phyloP scores from a whole-genome alignment of 2,329 filamentous ascomycete genomes.

The Penicillium brevicompactum region DNA sequence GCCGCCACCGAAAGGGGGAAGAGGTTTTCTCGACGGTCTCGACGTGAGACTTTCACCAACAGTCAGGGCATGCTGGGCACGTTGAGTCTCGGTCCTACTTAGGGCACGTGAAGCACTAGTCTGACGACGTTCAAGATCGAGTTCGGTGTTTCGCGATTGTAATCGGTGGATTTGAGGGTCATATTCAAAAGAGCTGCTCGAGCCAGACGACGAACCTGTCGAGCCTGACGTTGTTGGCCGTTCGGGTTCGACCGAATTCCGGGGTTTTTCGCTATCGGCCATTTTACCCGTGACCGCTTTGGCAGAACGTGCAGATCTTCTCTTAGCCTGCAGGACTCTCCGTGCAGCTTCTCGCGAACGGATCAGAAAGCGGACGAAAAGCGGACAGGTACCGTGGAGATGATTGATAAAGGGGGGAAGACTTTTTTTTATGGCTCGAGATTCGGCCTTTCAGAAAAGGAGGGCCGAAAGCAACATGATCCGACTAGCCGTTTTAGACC shows the following conservation, averaged over 20 bases:
- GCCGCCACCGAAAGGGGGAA: constrained; percentile 37
- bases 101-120: constrained; percentile 27
- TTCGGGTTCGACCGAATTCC: constrained; percentile 11
- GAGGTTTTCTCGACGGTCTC: constrained; percentile 23
- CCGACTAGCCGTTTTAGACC: constrained; percentile 4
- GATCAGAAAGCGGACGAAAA: neutral
- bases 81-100: constrained; percentile 35
- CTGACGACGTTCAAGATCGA: constrained; percentile 33
- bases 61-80: constrained; percentile 42
- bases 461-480: constrained; percentile 5
- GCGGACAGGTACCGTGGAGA: neutral
- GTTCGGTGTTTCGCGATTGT: constrained; percentile 34
- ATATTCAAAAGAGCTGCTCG: constrained; percentile 31
- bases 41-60: constrained; percentile 34
- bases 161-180: constrained; percentile 29
- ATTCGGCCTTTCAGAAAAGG: neutral
- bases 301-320: constrained; percentile 5
- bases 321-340: constrained; percentile 2
- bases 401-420: neutral
- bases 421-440: neutral
- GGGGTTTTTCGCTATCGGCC: constrained; percentile 7
- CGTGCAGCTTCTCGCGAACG: neutral
- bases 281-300: constrained; percentile 11
- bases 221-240: constrained; percentile 16
- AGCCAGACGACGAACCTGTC: constrained; percentile 20